These are phyloP conservation scores for Waitea zeae DNA, from an alignment of 1,284 basidiomycete genomes.

Conservation along the genomic window DNA sequence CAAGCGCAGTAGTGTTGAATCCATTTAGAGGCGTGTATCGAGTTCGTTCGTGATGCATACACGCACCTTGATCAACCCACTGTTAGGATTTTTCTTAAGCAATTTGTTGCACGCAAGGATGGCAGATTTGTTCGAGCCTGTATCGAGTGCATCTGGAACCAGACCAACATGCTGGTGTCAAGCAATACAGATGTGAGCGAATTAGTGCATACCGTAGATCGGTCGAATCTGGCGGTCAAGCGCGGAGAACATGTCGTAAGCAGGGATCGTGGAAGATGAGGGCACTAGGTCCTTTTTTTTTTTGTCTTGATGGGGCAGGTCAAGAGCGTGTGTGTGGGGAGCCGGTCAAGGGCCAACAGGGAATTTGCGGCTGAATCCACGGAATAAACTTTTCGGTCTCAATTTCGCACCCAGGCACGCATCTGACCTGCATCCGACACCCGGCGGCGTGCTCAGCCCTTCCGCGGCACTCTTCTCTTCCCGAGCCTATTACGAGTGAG, in stretches of 20 bases:
- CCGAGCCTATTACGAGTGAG: too few species aligned
- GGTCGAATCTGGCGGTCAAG: constrained; percentile 67
- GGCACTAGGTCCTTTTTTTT: too few species aligned
- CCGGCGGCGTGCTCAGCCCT: too few species aligned
- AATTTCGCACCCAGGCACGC: too few species aligned
- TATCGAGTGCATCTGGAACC: constrained; percentile 61
- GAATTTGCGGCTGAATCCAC: too few species aligned
- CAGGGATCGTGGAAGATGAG: too few species aligned
- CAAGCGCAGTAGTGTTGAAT: constrained; percentile 2
- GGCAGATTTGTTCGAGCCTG: constrained; percentile 69
- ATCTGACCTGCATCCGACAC: too few species aligned
- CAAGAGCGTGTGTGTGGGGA: too few species aligned
- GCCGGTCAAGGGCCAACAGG: too few species aligned
- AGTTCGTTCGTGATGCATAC: constrained; percentile 1
- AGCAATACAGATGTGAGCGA: constrained; percentile 3
- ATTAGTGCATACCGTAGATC: constrained; percentile 43
- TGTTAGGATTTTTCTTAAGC: constrained; percentile 64
- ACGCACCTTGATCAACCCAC: constrained; percentile 52
- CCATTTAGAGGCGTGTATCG: neutral
- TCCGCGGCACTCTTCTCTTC: too few species aligned
- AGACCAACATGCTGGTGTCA: constrained; percentile 3
- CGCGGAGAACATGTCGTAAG: constrained; percentile 16
- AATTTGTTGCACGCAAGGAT: constrained; percentile 71
- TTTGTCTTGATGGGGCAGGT: too few species aligned
- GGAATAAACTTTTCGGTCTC: too few species aligned